Conservation (phyloP, 2,329 filamentous ascomycete species). For the Purpureocillium lavendulum region DNA sequence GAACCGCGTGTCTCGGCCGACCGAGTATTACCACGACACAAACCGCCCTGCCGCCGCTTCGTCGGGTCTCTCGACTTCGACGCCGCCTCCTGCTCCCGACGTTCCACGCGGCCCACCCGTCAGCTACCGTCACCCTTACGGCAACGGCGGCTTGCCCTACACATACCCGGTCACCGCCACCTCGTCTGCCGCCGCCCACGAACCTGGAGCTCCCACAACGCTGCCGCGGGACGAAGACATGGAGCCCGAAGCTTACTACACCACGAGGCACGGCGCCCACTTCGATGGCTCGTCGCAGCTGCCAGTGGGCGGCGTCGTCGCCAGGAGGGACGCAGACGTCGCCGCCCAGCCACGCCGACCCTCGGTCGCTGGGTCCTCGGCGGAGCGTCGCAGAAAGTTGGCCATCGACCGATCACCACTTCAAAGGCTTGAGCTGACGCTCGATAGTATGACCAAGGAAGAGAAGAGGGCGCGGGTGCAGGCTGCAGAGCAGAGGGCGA, state of each 20-base stretch:
- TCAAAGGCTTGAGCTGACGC: conserved; percentile 83
- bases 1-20: conserved; percentile 18
- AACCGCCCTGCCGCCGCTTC: conserved; percentile 7
- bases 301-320: conserved; percentile 11
- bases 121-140: conserved; percentile 44
- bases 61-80: conserved; percentile 22
- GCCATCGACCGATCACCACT: conserved; percentile 82
- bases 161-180: conserved; percentile 11
- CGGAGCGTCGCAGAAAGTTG: conserved; percentile 48
- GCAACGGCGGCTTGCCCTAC: conserved; percentile 16
- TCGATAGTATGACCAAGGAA: conserved; percentile 91
- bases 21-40: conserved; percentile 27
- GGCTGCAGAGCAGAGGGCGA: conserved; percentile 68
- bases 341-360: conserved; percentile 25
- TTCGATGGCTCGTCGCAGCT: conserved; percentile 2
- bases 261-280: conserved; percentile 9
- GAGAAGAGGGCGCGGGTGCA: conserved; percentile 81
- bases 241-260: conserved; percentile 16
- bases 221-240: conserved; percentile 11
- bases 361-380: conserved; percentile 27
- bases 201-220: neutral
- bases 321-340: conserved; percentile 14
- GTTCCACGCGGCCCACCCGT: conserved; percentile 50
- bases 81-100: conserved; percentile 49
- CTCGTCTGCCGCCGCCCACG: conserved; percentile 4